phyloP scores from a whole-genome alignment of 78 protist genomes.

The Ministeria vibrans region DNA sequence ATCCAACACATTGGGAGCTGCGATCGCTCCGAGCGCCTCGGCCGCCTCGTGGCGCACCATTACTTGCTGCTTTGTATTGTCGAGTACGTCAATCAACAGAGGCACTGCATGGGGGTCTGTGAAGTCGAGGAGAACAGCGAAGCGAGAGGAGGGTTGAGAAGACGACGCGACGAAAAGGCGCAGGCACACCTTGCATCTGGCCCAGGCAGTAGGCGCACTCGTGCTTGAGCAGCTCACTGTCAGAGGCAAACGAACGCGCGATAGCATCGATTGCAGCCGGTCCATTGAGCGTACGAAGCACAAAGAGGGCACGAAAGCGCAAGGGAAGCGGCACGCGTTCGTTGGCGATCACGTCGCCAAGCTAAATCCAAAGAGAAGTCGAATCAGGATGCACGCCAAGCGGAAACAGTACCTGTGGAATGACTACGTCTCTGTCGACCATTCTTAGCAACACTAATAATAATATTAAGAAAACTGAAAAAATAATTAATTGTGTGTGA shows the following conservation, averaged over 20 bases:
- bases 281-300: conserved; percentile 12
- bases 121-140: too few species aligned
- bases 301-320: conserved; percentile 37
- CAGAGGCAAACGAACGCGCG: not conserved
- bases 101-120: not conserved
- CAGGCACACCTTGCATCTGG: conserved; percentile 32
- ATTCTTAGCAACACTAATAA: too few species aligned
- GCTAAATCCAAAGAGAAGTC: too few species aligned
- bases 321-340: conserved; percentile 8
- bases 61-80: not conserved
- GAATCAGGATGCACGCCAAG: too few species aligned
- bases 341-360: too few species aligned
- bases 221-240: conserved; percentile 49
- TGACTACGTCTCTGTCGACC: too few species aligned
- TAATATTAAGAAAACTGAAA: too few species aligned
- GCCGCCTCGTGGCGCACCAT: conserved; percentile 38
- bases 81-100: not conserved
- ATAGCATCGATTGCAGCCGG: conserved; percentile 3
- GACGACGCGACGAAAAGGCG: too few species aligned
- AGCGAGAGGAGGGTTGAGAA: too few species aligned
- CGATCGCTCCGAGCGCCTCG: conserved; percentile 59
- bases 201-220: conserved; percentile 52
- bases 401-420: too few species aligned
- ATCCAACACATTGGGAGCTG: not conserved
- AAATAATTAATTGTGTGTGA: too few species aligned